These are phyloP conservation scores for Coccomyxa sp. DNA, from an alignment of 139 green algal genomes.

Conservation along the genomic window DNA sequence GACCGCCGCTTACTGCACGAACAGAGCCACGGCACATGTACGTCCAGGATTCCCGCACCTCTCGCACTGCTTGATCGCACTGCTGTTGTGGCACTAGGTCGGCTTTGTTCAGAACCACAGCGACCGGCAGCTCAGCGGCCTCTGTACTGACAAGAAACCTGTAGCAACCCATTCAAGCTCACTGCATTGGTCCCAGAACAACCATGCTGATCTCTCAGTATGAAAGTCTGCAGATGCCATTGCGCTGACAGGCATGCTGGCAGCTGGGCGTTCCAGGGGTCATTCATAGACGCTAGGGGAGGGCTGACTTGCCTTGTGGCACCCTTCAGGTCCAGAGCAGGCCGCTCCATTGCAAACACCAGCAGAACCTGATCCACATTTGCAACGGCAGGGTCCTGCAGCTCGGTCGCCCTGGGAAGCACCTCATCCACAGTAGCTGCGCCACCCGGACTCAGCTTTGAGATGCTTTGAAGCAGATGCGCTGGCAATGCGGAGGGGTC, in stretches of 20 bases:
- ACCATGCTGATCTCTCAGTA: background rate
- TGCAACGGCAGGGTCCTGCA: constrained; percentile 80
- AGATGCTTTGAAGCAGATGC: no score
- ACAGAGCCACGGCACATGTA: background rate
- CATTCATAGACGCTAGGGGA: no score
- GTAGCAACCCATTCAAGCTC: background rate
- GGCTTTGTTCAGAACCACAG: constrained; percentile 92
- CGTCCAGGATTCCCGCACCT: background rate
- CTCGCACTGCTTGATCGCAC: background rate
- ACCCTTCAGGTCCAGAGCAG: constrained; percentile 34
- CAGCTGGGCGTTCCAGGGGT: background rate
- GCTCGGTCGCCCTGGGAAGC: constrained; percentile 49
- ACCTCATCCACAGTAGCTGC: constrained; percentile 72
- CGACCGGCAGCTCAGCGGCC: constrained; percentile 68
- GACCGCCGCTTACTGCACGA: background rate
- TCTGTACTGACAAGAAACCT: constrained; percentile 86
- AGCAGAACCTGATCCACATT: constrained; percentile 93
- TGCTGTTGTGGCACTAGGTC: constrained; percentile 61
- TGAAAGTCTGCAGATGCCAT: background rate
- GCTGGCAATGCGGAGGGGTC: no score
- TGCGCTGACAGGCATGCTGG: background rate
- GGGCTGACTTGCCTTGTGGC: background rate
- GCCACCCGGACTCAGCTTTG: no score
- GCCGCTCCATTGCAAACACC: constrained; percentile 75
- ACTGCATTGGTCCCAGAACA: background rate